Conservation (phyloP, 78 protist species). For the Cavenderia fasciculata region DNA sequence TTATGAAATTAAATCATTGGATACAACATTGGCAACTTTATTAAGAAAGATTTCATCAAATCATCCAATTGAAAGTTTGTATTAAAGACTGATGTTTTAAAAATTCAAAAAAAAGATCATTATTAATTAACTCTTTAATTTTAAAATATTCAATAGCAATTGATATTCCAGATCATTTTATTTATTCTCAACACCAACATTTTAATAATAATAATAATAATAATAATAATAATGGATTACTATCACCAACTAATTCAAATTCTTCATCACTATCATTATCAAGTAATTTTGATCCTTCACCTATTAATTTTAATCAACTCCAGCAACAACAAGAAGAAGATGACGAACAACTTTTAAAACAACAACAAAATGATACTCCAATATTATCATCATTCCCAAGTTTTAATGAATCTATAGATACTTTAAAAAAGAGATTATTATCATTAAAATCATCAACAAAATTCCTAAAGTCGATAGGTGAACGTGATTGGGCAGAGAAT, state of each 20-base stretch:
- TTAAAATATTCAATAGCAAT: background rate
- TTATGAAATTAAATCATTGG: conserved; percentile 9
- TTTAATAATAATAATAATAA: background rate
- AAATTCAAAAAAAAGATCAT: too few species aligned
- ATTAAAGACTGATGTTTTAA: background rate
- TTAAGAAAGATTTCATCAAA: background rate
- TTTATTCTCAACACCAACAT: background rate
- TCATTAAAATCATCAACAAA: conserved; percentile 3
- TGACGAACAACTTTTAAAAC: too few species aligned
- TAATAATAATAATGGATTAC: background rate
- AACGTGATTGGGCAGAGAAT: conserved; percentile 50
- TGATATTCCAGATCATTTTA: background rate
- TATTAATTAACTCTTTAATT: background rate
- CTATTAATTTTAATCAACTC: background rate
- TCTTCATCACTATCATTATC: background rate
- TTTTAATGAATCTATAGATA: conserved; percentile 38
- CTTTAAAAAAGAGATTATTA: conserved; percentile 20
- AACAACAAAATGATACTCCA: too few species aligned
- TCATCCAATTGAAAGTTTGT: conserved; percentile 19
- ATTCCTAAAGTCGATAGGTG: conserved; percentile 6
- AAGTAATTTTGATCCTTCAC: background rate
- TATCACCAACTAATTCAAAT: background rate
- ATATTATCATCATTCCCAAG: background rate
- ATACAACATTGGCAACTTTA: conserved; percentile 33
- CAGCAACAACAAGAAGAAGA: background rate